These are phyloP conservation scores for Pseudonitzschia delicatissima DNA, from an alignment of 108 stramenopile species.

Conservation along the genomic window DNA sequence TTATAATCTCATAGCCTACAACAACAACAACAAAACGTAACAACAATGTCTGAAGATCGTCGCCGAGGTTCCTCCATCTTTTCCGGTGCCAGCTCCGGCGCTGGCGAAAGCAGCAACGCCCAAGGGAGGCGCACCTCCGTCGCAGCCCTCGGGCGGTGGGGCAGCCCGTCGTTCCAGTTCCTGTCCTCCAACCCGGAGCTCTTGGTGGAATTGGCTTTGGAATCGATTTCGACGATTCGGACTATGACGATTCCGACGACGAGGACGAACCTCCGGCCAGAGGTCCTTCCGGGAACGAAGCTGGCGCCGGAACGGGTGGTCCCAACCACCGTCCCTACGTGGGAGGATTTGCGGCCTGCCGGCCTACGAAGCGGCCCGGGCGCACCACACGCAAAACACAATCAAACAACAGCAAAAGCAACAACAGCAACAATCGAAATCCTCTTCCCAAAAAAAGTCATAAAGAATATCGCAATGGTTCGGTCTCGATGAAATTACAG, in stretches of 20 bases:
- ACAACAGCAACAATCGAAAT: not conserved
- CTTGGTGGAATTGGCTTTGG: constrained; percentile 50
- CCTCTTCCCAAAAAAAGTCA: too few species aligned
- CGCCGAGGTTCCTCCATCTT: constrained; percentile 51
- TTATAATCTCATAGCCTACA: not conserved
- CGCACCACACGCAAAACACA: constrained; percentile 36
- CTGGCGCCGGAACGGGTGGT: constrained; percentile 16
- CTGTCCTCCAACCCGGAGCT: constrained; percentile 37
- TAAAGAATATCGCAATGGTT: not conserved
- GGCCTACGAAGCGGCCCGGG: constrained; percentile 78
- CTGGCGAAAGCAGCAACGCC: constrained; percentile 3
- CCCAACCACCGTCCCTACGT: constrained; percentile 69
- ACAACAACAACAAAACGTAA: not conserved
- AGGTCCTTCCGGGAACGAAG: constrained; percentile 11
- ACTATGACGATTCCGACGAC: constrained; percentile 55
- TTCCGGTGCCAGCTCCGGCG: constrained; percentile 22
- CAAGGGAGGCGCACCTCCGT: constrained; percentile 4
- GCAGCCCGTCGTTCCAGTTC: constrained; percentile 30
- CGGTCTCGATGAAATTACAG: too few species aligned
- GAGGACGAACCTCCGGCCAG: constrained; percentile 34
- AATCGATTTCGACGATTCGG: constrained; percentile 55
- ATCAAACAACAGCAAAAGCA: constrained; percentile 18
- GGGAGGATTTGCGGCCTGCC: constrained; percentile 85
- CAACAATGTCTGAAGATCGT: constrained; percentile 25
- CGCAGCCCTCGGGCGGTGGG: constrained; percentile 10